These are phyloP conservation scores for Bonia amplexicaulis DNA, from an alignment of 176 grass and related monocot genomes.

Conservation along the genomic window DNA sequence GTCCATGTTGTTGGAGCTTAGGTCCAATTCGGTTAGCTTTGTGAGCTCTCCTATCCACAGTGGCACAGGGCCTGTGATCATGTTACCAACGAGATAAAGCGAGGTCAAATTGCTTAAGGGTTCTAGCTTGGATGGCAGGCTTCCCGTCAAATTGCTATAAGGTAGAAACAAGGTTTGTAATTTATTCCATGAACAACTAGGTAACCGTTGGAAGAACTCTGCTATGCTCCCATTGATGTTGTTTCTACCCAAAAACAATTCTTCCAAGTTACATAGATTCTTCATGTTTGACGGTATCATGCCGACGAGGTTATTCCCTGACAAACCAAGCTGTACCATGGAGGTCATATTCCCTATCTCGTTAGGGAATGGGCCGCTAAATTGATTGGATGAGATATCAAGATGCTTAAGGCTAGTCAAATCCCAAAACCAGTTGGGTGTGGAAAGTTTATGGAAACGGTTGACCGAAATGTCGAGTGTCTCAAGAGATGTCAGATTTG, in stretches of 20 bases:
- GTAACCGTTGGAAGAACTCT: conserved; percentile 5
- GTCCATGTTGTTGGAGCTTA: neutral
- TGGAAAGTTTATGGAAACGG: fast-evolving
- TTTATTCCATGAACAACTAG: neutral
- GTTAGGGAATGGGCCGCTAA: neutral
- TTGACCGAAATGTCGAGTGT: neutral
- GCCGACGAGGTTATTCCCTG: neutral
- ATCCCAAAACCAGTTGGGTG: conserved; percentile 18
- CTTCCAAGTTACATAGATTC: conserved; percentile 8
- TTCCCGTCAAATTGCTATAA: neutral
- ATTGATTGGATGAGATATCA: fast-evolving
- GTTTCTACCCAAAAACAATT: fast-evolving
- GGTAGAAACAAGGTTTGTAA: fast-evolving
- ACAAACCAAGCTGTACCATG: neutral
- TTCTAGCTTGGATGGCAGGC: neutral
- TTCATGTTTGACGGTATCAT: neutral
- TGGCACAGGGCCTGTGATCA: conserved; percentile 1
- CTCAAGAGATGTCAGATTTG: neutral
- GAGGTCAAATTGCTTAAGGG: neutral
- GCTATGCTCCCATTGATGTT: conserved; percentile 5
- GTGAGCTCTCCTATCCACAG: neutral
- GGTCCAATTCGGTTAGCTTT: neutral
- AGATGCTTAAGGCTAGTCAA: neutral
- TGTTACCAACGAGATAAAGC: neutral
- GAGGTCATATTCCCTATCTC: conserved; percentile 16